Conservation (phyloP, 805 yeast genomes). For the Kazachstania africana region DNA sequence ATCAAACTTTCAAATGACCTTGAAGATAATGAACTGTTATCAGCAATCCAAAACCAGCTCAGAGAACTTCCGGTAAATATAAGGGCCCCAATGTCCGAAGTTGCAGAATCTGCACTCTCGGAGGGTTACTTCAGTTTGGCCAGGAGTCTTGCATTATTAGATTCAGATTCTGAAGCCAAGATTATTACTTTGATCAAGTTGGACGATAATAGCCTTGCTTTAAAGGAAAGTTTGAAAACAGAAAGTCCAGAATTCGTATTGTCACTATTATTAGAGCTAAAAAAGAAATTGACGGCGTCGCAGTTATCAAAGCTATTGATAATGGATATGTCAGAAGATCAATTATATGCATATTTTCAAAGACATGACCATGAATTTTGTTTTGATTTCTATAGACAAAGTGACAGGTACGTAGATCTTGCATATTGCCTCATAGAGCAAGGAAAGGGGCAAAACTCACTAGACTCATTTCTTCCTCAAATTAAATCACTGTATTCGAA, state of each 20-base stretch:
- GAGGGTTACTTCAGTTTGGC: constrained; percentile 74
- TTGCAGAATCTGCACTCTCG: constrained; percentile 17
- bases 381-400: constrained; percentile 50
- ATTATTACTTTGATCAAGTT: constrained; percentile 54
- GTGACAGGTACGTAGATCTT: constrained; percentile 41
- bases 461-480: constrained; percentile 26
- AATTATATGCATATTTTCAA: constrained; percentile 26
- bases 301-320: constrained; percentile 56
- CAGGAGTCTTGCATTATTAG: constrained; percentile 53
- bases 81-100: constrained; percentile 29
- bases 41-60: constrained; percentile 28
- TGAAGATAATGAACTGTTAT: constrained; percentile 49
- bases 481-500: constrained; percentile 20
- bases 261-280: constrained; percentile 36
- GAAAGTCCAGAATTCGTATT: constrained; percentile 47
- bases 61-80: constrained; percentile 10
- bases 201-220: constrained; percentile 61
- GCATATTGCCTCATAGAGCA: constrained; percentile 31
- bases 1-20: constrained; percentile 41
- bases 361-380: constrained; percentile 29
- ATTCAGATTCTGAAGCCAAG: constrained; percentile 45
- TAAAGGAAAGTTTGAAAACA: constrained; percentile 52
- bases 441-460: constrained; percentile 24
- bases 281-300: constrained; percentile 43
- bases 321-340: constrained; percentile 29